phyloP scores from a whole-genome alignment of 805 yeast species.

The Candida broadrunensis region DNA sequence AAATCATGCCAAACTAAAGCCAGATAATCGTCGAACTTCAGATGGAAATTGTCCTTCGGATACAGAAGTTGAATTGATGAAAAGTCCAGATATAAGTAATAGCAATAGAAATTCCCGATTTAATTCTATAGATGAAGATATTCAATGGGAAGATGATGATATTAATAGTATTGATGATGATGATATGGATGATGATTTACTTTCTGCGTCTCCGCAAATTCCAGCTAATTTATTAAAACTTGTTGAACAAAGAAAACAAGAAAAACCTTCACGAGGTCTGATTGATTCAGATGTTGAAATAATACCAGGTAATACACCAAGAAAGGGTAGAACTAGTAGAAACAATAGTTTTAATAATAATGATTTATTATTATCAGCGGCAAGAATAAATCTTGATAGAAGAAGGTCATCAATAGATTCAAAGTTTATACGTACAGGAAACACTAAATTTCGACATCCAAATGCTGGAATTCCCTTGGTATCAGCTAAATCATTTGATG shows the following conservation, averaged over 20 bases:
- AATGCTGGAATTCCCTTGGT: conserved; percentile 1
- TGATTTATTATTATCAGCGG: conserved; percentile 12
- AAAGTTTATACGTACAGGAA: conserved; percentile 19
- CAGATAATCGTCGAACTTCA: neutral
- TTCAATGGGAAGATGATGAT: conserved; percentile 21
- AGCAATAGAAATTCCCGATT: conserved; percentile 1
- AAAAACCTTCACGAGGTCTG: conserved; percentile 11
- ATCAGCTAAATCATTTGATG: conserved; percentile 3
- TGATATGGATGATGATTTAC: conserved; percentile 40
- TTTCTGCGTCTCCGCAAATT: conserved; percentile 67
- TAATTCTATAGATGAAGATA: conserved; percentile 12
- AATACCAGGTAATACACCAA: conserved; percentile 33
- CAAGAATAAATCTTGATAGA: conserved; percentile 18
- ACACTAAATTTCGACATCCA: conserved; percentile 15
- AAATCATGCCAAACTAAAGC: conserved; percentile 9
- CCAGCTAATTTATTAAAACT: conserved; percentile 56
- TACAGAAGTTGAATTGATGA: neutral
- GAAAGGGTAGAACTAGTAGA: conserved; percentile 13
- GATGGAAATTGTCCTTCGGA: neutral
- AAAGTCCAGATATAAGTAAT: conserved; percentile 2
- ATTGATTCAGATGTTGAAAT: conserved; percentile 23
- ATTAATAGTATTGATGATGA: conserved; percentile 33
- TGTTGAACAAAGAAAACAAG: conserved; percentile 48
- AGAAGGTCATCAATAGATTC: conserved; percentile 34
- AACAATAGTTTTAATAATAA: conserved; percentile 21